Evolutionary conservation across 2,329 filamentous ascomycete genomes (phyloP).

Genomic region (Diplodia scrobiculata): DNA sequence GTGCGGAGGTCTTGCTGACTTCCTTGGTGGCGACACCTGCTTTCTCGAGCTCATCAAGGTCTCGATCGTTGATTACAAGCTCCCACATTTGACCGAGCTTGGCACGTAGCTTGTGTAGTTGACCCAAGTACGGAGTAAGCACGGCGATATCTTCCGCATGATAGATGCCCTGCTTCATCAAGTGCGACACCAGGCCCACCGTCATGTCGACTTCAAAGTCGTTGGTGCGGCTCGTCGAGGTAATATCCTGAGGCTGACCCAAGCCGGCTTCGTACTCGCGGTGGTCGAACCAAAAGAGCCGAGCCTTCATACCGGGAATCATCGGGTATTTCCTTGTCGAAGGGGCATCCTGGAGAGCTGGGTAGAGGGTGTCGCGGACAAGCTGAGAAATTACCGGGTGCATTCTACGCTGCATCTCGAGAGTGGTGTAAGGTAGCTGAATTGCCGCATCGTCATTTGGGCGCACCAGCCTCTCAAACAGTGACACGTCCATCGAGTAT

Average conservation of each 20-base stretch:
- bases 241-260: background rate
- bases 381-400: constrained; percentile 63
- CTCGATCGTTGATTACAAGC: constrained; percentile 65
- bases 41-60: constrained; percentile 56
- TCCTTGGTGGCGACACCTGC: constrained; percentile 37
- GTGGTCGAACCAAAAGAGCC: constrained; percentile 67
- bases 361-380: constrained; percentile 61
- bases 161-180: constrained; percentile 67
- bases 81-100: constrained; percentile 56
- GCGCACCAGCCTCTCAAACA: constrained; percentile 63
- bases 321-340: constrained; percentile 47
- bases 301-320: constrained; percentile 57
- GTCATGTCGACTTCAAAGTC: constrained; percentile 66
- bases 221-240: constrained; percentile 56
- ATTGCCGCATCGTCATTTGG: constrained; percentile 22
- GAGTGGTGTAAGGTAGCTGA: constrained; percentile 31
- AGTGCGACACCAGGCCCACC: constrained; percentile 62
- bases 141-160: constrained; percentile 65
- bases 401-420: constrained; percentile 67
- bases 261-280: constrained; percentile 47
- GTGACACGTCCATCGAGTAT: constrained; percentile 61
- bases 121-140: constrained; percentile 66
- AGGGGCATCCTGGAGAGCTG: constrained; percentile 55
- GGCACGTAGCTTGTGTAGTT: constrained; percentile 56
- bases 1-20: constrained; percentile 7